Evolutionary conservation across 768 basidiomycete genomes (phyloP), one percentile per base, ranked within the genome.

Genomic region (Phylloporus sp.): DNA sequence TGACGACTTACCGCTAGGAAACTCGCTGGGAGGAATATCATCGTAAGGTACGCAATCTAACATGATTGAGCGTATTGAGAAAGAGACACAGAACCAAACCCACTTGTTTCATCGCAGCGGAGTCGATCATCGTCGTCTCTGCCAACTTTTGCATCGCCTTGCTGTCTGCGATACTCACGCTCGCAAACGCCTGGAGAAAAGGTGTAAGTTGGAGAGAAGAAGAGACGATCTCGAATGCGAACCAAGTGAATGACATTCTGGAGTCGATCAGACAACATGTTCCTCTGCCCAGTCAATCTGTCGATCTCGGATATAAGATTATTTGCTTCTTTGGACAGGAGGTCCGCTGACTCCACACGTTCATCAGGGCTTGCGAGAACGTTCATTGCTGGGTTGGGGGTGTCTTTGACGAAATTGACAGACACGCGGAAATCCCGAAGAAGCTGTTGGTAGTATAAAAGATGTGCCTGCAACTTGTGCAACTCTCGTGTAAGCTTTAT

Each of bases 11-110:
- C 71, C 15, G 70, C 57, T 15, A 67, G 47, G 49, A 83, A 79
- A 20, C 72, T 72, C 2, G 76, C 76, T 0, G 83, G 83, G 11
- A 84, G 72, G 63, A 83, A 85, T 23, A 81, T 63, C 81, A 82
- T 84, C 0, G 81, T 79, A 3, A 85, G 68, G 53, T 81, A 82
- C 0, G 80, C 57, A 27, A 69, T 65, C 66, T 69, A 49, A 75
- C 47, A 2, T 13, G 48, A 8, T 26, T 70, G 11, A 66, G 50
- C 7, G 29, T 23, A 31, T 7, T 18, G 9, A n/a, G n/a, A n/a
- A n/a, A n/a, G 22, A 43, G 22, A 26, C 34, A 44, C 16, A 40
- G 7, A 34, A 51, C 27, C 5, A 20, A 44, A 36, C 56, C 16
- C 27, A 58, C 65, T 56, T 71, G 70, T 22, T 71, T 72, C 65